Conservation (phyloP, 1,284 basidiomycete species). For the Leccinum variabile region DNA sequence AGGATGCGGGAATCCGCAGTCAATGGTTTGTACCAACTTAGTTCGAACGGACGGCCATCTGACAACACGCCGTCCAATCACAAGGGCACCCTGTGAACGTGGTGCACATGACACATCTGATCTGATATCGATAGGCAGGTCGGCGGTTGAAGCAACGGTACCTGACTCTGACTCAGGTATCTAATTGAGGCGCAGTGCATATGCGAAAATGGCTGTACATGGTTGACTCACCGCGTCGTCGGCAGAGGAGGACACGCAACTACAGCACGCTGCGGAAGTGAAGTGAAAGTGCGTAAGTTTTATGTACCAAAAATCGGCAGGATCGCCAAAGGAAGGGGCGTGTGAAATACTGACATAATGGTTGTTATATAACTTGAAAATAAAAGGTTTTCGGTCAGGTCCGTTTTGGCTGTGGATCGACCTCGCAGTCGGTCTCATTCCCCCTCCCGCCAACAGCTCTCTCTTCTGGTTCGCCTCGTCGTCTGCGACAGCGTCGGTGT, state of each 20-base stretch:
- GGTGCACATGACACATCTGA: constrained; percentile 5
- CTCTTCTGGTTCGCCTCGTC: constrained; percentile 39
- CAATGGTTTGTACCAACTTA: constrained; percentile 11
- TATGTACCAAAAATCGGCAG: background rate
- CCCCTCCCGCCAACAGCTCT: constrained; percentile 33
- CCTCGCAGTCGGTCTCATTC: constrained; percentile 41
- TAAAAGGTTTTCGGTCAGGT: constrained; percentile 18
- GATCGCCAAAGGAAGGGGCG: constrained; percentile 11
- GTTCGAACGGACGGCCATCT: background rate
- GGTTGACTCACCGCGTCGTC: background rate
- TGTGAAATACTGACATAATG: constrained; percentile 35
- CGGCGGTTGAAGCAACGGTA: constrained; percentile 5
- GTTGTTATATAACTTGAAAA: constrained; percentile 33
- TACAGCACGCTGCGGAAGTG: constrained; percentile 9
- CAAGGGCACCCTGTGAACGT: constrained; percentile 8
- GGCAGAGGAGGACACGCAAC: constrained; percentile 15
- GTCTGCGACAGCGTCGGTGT: constrained; percentile 44
- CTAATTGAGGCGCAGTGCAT: constrained; percentile 17
- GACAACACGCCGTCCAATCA: constrained; percentile 15
- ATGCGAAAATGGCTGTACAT: constrained; percentile 14
- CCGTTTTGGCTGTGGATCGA: constrained; percentile 46
- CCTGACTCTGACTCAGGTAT: constrained; percentile 15
- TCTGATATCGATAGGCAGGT: constrained; percentile 21
- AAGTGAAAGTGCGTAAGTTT: constrained; percentile 16
- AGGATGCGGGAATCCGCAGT: constrained; percentile 12